Base-by-base conservation (phyloP, 129 eudicot species). In the Flaveria ramosissima region DNA sequence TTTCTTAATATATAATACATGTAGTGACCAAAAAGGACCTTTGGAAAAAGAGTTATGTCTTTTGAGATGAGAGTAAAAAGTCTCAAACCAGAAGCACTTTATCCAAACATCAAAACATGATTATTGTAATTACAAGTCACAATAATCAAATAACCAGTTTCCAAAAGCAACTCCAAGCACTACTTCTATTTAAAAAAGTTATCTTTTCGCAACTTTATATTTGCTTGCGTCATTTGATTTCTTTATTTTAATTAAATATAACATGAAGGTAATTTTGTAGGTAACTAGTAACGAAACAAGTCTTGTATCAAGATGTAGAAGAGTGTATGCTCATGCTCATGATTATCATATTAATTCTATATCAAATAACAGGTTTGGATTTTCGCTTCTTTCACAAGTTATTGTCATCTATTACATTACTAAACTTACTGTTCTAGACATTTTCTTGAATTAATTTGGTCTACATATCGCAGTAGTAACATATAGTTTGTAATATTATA, bases 261-360 rank as follows among this genome's bases (percentile, higher is more conserved):
- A 74, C 73, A 47, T 65, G 53, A 71, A 15, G 72, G 52, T 73
- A n/a, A 43, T 13, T 19, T 60, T 77, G 80, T 71, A 95, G 99
- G 99, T 95, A 70, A 89, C 99, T 55, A 83, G 92, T 87, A 82
- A 85, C 9, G 99, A 92, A 81, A 91, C 97, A 47, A 95, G 91
- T 81, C 96, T 86, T 66, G 83, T 86, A 79, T 94, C 99, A 72
- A 87, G 96, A 82, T 95, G 99, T 81, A 88, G 99, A 80, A 85
- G 99, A 84, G 96, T 95, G 47, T 95, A 95, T 84, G 99, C 99
- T 23, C 97, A 95, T 95, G 99, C 99, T 32, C 99, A 95, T 88
- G 99, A 95, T 80, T 95, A 95, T 80, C 99, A 95, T 75, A 92
- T 95, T 69, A 95, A 95, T 85, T 95, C 99, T 21, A 95, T 95